Evolutionary conservation across 768 basidiomycete genomes (phyloP), one percentile per base, ranked within the genome.

Genomic region (Ramaria sp.): DNA sequence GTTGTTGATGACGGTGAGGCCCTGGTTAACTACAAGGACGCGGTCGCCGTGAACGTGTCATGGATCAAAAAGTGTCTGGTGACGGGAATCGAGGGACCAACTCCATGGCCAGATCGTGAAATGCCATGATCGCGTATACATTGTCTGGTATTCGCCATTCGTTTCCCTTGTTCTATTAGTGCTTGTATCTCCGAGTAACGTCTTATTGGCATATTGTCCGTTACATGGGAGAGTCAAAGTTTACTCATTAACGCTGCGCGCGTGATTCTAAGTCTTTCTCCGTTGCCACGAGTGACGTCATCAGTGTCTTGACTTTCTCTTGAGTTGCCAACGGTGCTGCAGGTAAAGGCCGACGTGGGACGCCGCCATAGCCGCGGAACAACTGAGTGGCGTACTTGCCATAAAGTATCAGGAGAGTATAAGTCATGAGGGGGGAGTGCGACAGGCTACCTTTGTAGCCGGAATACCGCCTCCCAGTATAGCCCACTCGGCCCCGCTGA

Each of bases 51-150:
- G 15, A 70, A 75, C 58, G 80, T 87, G 70, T 64, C 68, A 17
- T 91, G 87, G 87, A 78, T 91, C 41, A 92, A 91, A 67, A 79
- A 87, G 48, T 85, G 86, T 63, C 70, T 91, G 31, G 77, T 88
- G 59, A 76, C 84, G 15, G 82, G 84, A 13, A 72, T 57, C 15
- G 55, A 57, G 37, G 55, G 55, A 22, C 55, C 55, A n/a, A 27
- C 34, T 55, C 51, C 59, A 22, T 50, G 54, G 38, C 34, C 59
- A 17, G 55, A 54, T 45, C 39, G 48, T 17, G 48, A 49, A 33
- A 11, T 17, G 12, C 27, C 11, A 49, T 49, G 48, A 19, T 22
- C 20, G 42, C 7, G 7, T 4, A 4, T 42, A 4, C 15, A 42
- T 42, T 7, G 4, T 34, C 33, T 11, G n/a, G n/a, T n/a, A n/a